phyloP scores from a whole-genome alignment of 2,329 filamentous ascomycete genomes.

The Xenoacremonium recifei region DNA sequence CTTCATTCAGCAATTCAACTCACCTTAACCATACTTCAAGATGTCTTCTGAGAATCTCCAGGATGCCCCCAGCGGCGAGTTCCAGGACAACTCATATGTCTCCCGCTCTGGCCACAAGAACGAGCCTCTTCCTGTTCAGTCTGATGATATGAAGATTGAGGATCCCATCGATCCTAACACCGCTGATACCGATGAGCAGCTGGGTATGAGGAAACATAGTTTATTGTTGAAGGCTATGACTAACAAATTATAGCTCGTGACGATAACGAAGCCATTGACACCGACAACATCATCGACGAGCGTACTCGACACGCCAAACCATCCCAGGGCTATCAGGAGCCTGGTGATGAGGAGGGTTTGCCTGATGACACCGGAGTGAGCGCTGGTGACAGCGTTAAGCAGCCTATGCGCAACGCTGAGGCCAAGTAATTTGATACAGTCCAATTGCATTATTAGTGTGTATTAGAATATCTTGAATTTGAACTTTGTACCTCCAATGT shows the following conservation, averaged over 20 bases:
- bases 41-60: slow-evolving; percentile 1
- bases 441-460: too few relatives aligned
- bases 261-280: slow-evolving; percentile 36
- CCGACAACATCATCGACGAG: slow-evolving; percentile 34
- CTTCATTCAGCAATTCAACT: too few relatives aligned
- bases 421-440: too few relatives aligned
- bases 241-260: slow-evolving; percentile 27
- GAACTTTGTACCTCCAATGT: too few relatives aligned
- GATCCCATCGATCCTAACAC: slow-evolving; percentile 29
- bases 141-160: slow-evolving; percentile 31
- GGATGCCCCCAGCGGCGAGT: slow-evolving; percentile 2
- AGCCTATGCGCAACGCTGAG: too few relatives aligned
- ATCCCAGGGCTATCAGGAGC: slow-evolving; percentile 28
- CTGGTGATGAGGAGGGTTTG: slow-evolving; percentile 28
- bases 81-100: slow-evolving; percentile 24
- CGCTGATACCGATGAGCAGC: slow-evolving; percentile 26
- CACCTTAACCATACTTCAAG: too few relatives aligned
- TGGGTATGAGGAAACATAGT: slow-evolving; percentile 7
- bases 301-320: slow-evolving; percentile 32
- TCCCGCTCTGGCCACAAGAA: slow-evolving; percentile 30
- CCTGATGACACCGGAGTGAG: slow-evolving; percentile 4
- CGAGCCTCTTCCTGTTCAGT: slow-evolving; percentile 31
- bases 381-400: neutral
- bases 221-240: slow-evolving; percentile 23
- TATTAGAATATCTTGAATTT: too few relatives aligned